These are phyloP conservation scores for Neoarthrinium moseri DNA, from an alignment of 2,329 filamentous ascomycete species.

Conservation along the genomic window DNA sequence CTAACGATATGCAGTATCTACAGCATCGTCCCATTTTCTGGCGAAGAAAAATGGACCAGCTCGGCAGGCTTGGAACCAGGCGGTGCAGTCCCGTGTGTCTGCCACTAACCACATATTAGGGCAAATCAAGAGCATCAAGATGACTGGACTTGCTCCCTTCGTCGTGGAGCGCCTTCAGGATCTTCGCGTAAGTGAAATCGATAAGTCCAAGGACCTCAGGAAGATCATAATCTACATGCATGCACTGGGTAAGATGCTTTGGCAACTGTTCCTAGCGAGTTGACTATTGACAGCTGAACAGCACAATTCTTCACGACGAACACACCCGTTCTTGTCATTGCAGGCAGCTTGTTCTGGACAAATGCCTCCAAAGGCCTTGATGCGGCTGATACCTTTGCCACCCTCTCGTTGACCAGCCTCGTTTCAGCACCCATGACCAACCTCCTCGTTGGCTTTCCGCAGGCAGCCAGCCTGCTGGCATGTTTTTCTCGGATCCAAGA, in stretches of 20 bases:
- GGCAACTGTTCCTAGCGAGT: neutral
- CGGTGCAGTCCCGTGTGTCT: conserved; percentile 30
- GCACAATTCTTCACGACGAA: neutral
- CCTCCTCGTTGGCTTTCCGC: neutral
- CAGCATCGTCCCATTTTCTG: conserved; percentile 16
- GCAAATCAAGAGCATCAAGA: conserved; percentile 40
- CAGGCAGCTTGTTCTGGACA: conserved; percentile 4
- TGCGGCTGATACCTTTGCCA: neutral
- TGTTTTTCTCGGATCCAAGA: conserved; percentile 3
- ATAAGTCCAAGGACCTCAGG: neutral
- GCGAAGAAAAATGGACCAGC: conserved; percentile 22
- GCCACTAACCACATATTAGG: conserved; percentile 31
- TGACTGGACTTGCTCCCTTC: conserved; percentile 32
- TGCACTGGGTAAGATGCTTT: neutral
- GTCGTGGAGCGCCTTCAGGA: conserved; percentile 28
- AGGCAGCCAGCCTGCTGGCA: neutral
- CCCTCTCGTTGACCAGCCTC: neutral
- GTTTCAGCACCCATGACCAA: conserved; percentile 5
- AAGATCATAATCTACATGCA: neutral
- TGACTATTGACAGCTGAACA: neutral
- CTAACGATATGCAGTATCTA: conserved; percentile 16
- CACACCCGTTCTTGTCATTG: neutral
- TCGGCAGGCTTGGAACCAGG: conserved; percentile 35
- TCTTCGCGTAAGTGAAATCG: conserved; percentile 31
- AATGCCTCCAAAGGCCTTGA: neutral